Percentiles rank a stretch among this genome's conserved stretches.
Conservation (phyloP, 768 basidiomycete species). For the Suillus variegatus region DNA sequence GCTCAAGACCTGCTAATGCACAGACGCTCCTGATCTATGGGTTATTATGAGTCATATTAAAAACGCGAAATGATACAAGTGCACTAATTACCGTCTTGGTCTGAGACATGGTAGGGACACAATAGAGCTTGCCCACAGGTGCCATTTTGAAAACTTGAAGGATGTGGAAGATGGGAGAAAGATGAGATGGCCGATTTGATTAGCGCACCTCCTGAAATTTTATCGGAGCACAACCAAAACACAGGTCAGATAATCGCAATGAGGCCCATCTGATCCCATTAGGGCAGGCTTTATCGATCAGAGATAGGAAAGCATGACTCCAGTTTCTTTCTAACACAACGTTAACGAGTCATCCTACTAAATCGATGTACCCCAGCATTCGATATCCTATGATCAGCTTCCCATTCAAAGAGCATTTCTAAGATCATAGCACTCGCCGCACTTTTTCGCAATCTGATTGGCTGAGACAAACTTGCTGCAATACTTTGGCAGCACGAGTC, state of each 20-base stretch:
- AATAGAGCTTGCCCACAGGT: constrained; percentile 67
- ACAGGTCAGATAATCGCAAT: constrained; percentile 14
- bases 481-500: too few relatives aligned
- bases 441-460: not conserved
- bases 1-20: constrained; percentile 57
- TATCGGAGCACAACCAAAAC: constrained; percentile 18
- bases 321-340: not conserved
- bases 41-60: constrained; percentile 8
- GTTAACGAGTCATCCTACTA: not conserved
- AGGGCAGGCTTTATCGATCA: constrained; percentile 34
- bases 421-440: not conserved
- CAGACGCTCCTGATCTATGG: constrained; percentile 56
- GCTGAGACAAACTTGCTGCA: not conserved
- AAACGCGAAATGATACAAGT: constrained; percentile 7
- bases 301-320: not conserved
- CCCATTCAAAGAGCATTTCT: not conserved
- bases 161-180: constrained; percentile 19
- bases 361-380: not conserved
- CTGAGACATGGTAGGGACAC: constrained; percentile 39
- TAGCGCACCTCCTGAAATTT: constrained; percentile 13
- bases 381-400: not conserved
- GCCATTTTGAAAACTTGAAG: constrained; percentile 44
- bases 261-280: constrained; percentile 9
- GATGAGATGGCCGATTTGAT: constrained; percentile 8
- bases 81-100: constrained; percentile 46